Conservation (phyloP, 1,139 yeast genomes). For the Geotrichum carabidarum region DNA sequence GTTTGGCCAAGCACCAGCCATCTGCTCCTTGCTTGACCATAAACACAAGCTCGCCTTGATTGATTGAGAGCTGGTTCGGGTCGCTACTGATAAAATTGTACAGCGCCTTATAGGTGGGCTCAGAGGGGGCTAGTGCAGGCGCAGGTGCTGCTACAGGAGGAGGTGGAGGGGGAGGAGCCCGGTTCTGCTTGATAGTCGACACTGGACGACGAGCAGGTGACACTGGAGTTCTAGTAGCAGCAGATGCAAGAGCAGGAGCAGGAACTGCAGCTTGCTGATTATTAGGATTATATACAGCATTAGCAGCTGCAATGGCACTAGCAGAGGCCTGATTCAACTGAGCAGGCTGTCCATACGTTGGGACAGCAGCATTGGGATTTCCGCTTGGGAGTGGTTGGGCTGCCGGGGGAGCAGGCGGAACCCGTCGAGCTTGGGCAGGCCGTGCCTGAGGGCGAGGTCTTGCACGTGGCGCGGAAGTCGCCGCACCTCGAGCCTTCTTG, state of each 20-base stretch:
- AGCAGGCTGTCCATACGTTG: not conserved
- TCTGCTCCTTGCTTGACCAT: constrained; percentile 63
- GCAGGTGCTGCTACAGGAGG: constrained; percentile 70
- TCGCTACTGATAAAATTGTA: constrained; percentile 89
- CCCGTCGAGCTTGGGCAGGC: constrained; percentile 20
- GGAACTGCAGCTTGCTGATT: not conserved
- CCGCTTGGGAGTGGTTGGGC: constrained; percentile 19
- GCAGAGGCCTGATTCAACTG: not conserved
- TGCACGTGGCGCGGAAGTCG: not conserved
- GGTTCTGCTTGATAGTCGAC: constrained; percentile 16
- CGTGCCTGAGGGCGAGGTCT: constrained; percentile 13
- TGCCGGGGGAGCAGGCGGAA: constrained; percentile 16
- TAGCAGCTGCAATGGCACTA: constrained; percentile 15
- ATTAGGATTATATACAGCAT: constrained; percentile 7
- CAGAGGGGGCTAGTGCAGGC: constrained; percentile 46
- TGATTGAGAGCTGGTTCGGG: constrained; percentile 70
- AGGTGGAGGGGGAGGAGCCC: constrained; percentile 30
- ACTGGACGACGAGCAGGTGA: constrained; percentile 3
- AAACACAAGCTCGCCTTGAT: constrained; percentile 68
- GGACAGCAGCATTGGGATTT: not conserved
- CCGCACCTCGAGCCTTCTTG: constrained; percentile 35
- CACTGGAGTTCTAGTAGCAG: constrained; percentile 2
- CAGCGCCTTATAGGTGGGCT: constrained; percentile 78
- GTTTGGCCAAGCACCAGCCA: constrained; percentile 91
- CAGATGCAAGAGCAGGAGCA: constrained; percentile 7